These are phyloP conservation scores for Rhizophagus clarus DNA, from an alignment of 192 early-diverging fungal genomes.

Conservation along the genomic window DNA sequence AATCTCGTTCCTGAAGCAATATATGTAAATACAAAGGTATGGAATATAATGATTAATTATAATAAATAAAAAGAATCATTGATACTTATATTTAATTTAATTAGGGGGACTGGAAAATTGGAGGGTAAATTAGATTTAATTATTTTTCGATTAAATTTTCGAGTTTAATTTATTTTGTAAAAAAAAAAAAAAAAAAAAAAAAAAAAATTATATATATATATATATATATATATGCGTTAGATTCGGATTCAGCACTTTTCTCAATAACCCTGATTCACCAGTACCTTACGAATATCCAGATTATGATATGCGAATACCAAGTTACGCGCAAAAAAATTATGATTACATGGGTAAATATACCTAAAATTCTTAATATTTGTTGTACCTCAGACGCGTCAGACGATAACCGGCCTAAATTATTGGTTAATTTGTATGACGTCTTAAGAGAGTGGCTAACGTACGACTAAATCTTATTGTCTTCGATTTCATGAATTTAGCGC, in stretches of 20 bases:
- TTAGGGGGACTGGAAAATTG: conserved; percentile 82
- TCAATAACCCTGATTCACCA: conserved; percentile 44
- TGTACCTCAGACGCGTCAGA: too few species aligned
- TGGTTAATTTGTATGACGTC: too few species aligned
- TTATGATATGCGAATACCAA: conserved; percentile 61
- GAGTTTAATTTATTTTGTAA: not conserved
- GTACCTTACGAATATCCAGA: conserved; percentile 45
- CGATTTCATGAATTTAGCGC: conserved; percentile 44
- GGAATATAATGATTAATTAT: conserved; percentile 31
- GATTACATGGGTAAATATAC: conserved; percentile 50
- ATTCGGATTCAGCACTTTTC: conserved; percentile 66
- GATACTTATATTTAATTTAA: not conserved
- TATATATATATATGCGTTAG: conserved; percentile 26
- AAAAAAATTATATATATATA: too few species aligned
- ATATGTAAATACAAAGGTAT: conserved; percentile 72
- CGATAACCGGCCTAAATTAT: too few species aligned
- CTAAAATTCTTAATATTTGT: too few species aligned
- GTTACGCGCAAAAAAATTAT: conserved; percentile 58
- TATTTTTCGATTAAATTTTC: not conserved
- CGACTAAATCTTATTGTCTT: not conserved
- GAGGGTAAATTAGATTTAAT: conserved; percentile 48
- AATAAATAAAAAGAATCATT: not conserved
- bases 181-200: not conserved
- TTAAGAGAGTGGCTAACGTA: too few species aligned
- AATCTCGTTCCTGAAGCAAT: conserved; percentile 73